phyloP scores from a whole-genome alignment of 2,329 filamentous ascomycete genomes.

The Arthrobotrys musiformis region DNA sequence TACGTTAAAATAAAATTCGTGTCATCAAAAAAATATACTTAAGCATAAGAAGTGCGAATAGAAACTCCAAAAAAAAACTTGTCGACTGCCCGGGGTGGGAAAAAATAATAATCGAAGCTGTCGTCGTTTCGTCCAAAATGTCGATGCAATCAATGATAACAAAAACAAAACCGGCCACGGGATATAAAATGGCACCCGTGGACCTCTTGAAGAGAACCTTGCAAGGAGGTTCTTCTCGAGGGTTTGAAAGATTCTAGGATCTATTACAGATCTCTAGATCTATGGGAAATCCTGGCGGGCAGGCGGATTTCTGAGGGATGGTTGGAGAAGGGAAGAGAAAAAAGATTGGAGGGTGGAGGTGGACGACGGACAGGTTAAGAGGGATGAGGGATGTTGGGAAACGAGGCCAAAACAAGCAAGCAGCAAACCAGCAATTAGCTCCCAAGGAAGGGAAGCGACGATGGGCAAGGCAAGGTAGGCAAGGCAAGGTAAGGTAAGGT shows the following conservation, averaged over 20 bases:
- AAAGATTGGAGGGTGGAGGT: constrained; percentile 34
- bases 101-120: constrained; percentile 18
- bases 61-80: background rate
- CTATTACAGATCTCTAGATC: constrained; percentile 53
- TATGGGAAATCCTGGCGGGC: constrained; percentile 53
- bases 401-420: constrained; percentile 54
- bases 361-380: constrained; percentile 50
- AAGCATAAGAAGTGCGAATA: constrained; percentile 3
- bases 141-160: too few relatives aligned
- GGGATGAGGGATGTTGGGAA: constrained; percentile 57
- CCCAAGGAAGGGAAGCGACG: constrained; percentile 49
- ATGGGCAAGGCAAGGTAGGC: constrained; percentile 39
- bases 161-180: constrained; percentile 57
- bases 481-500: constrained; percentile 28
- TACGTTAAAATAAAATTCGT: constrained; percentile 32
- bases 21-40: constrained; percentile 23
- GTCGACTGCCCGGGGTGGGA: constrained; percentile 34
- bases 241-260: constrained; percentile 45
- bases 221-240: constrained; percentile 55
- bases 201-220: constrained; percentile 51
- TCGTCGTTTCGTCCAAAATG: background rate
- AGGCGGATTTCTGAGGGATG: constrained; percentile 46
- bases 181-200: constrained; percentile 56
- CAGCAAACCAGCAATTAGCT: constrained; percentile 10
- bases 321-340: constrained; percentile 27